Evolutionary conservation across 768 basidiomycete genomes (phyloP), one percentile per base, ranked within the genome.

Genomic region (Boletus sp.): DNA sequence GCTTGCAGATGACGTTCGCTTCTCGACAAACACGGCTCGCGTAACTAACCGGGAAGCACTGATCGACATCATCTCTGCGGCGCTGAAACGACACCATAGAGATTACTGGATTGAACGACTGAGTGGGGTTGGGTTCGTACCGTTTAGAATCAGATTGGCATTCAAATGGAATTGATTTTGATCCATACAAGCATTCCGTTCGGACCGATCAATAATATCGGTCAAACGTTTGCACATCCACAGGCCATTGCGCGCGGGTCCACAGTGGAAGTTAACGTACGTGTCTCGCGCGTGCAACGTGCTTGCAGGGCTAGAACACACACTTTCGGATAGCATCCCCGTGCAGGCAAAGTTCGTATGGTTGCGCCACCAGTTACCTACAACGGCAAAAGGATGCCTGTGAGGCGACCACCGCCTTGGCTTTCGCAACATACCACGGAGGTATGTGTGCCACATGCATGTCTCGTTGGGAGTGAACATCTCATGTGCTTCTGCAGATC

Each of bases 131-230:
- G 94, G 94, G 87, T 92, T 69, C 52, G 83, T 73, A n/a, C 47
- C 52, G 24, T 50, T 50, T 41, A 20, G 6, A 47, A 52, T 37
- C 53, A 49, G 52, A 45, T 53, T 24, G 24, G 46, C 47, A 30
- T 62, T 58, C 42, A 47, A 45, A 47, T 28, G 32, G 51, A n/a
- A 46, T 35, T 56, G 44, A 66, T 54, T 36, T 50, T 52, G 28
- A 56, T 52, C 61, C 18, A 42, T 28, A 18, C 35, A 46, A 91
- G 89, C 11, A 84, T 93, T 28, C 91, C 92, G 7, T 87, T 89
- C 71, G 91, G 90, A 32, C 95, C 95, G 17, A 96, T 98, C 76
- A 97, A 97, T 70, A 88, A 92, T 63, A 92, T 98, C 57, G 68
- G 80, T 57, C 85, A 94, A 71, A 94, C 95, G 4, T 98, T 97